Conservation (phyloP, 202 grass and related monocot species). For the Zizania palustris region DNA sequence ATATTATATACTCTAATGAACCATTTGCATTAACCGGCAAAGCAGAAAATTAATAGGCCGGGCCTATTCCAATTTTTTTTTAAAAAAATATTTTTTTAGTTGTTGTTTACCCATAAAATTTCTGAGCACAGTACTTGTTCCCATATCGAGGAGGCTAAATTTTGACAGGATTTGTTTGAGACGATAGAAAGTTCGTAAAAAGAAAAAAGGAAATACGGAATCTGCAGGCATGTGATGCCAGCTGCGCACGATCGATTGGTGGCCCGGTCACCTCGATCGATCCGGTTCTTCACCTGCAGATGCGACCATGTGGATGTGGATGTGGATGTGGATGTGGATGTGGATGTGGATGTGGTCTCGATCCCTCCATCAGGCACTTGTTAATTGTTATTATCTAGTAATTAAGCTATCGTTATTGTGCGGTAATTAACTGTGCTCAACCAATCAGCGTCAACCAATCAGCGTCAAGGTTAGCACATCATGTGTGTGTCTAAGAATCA, state of each 20-base stretch:
- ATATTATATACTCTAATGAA: too few species aligned
- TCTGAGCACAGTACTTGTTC: too few species aligned
- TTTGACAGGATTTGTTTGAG: background rate
- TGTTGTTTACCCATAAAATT: too few species aligned
- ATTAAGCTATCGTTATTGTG: background rate
- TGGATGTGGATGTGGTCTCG: too few species aligned
- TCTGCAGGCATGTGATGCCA: slow-evolving; percentile 1
- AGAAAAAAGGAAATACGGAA: background rate
- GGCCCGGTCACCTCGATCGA: background rate
- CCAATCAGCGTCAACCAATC: background rate
- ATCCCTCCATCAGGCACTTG: background rate
- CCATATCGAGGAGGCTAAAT: too few species aligned
- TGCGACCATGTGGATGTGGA: background rate
- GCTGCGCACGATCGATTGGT: background rate
- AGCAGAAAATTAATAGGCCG: too few species aligned
- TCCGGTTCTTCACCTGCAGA: background rate
- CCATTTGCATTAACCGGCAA: too few species aligned
- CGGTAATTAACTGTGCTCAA: background rate
- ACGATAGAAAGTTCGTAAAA: too few species aligned
- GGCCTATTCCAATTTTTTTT: too few species aligned
- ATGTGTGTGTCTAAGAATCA: too few species aligned
- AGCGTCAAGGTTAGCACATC: background rate
- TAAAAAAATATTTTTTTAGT: too few species aligned
- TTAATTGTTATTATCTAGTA: background rate
- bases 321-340: too few species aligned